Conservation (phyloP, 306 rosid genomes). For the Hippophae gyantsensis region DNA sequence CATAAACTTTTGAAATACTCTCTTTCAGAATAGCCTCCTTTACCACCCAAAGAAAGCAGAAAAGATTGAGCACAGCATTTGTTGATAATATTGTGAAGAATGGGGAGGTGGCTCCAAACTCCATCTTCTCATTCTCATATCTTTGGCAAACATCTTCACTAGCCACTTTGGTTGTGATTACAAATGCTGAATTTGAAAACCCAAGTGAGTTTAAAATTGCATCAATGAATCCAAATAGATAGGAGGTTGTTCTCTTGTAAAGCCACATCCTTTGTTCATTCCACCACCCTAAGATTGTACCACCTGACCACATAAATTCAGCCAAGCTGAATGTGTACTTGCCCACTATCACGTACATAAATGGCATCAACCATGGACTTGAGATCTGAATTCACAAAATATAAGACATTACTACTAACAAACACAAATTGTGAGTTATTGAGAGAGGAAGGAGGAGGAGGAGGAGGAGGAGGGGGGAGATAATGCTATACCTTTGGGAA, state of each 20-base stretch:
- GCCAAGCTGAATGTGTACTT: slow-evolving; percentile 31
- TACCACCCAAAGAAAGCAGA: slow-evolving; percentile 41
- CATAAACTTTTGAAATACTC: slow-evolving; percentile 17
- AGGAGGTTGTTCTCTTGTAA: slow-evolving; percentile 66
- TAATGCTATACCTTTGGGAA: slow-evolving; percentile 51
- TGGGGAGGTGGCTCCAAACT: slow-evolving; percentile 72
- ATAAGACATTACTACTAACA: background rate
- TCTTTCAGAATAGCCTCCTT: slow-evolving; percentile 30
- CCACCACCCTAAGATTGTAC: slow-evolving; percentile 82
- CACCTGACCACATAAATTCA: slow-evolving; percentile 54
- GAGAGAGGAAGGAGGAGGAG: background rate
- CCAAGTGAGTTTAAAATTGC: slow-evolving; percentile 41
- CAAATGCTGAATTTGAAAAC: slow-evolving; percentile 32
- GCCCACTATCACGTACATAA: slow-evolving; percentile 45
- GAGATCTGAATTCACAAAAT: slow-evolving; percentile 38
- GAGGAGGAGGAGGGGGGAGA: slow-evolving; percentile 4
- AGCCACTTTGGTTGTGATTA: slow-evolving; percentile 54
- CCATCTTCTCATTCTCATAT: slow-evolving; percentile 62
- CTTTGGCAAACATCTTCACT: slow-evolving; percentile 51
- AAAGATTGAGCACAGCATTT: slow-evolving; percentile 48
- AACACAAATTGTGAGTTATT: background rate
- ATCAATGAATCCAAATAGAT: slow-evolving; percentile 49
- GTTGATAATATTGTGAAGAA: slow-evolving; percentile 53
- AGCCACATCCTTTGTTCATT: slow-evolving; percentile 70
- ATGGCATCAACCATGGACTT: slow-evolving; percentile 74